Evolutionary conservation across 106 monocot genomes (phyloP).

Genomic region (Dactylorhiza incarnata): DNA sequence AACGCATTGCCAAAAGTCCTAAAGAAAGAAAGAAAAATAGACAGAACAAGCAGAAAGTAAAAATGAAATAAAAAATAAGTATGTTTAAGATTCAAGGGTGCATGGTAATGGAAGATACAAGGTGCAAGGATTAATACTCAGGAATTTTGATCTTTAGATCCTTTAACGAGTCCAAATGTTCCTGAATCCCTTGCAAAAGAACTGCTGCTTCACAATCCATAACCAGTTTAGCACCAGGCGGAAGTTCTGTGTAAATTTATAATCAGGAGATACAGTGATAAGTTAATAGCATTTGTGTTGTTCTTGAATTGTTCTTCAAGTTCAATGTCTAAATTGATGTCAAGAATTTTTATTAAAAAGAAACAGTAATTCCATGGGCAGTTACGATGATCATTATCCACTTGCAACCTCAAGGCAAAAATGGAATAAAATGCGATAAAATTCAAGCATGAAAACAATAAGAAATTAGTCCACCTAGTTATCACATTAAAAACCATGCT

Average conservation of each 20-base stretch:
- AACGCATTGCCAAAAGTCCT: conserved; percentile 54
- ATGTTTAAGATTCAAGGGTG: neutral
- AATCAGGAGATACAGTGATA: neutral
- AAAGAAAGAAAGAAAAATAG: conserved; percentile 5
- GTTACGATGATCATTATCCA: neutral
- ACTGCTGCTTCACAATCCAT: conserved; percentile 66
- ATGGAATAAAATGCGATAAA: neutral
- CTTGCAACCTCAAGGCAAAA: neutral
- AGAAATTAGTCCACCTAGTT: neutral
- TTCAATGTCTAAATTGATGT: neutral
- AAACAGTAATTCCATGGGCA: neutral
- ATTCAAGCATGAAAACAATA: conserved; percentile 3
- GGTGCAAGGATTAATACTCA: conserved; percentile 18
- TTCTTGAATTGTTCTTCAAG: neutral
- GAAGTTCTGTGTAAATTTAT: conserved; percentile 35
- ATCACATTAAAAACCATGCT: neutral
- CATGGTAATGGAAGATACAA: neutral
- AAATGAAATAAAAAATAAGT: neutral
- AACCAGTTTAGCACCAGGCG: conserved; percentile 35
- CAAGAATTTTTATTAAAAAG: neutral
- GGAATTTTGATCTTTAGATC: conserved; percentile 55
- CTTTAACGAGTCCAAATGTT: conserved; percentile 35
- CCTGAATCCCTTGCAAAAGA: conserved; percentile 52
- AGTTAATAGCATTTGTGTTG: neutral
- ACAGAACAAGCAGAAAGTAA: neutral